These are phyloP conservation scores for Viridothelium virens DNA, from an alignment of 495 filamentous ascomycete species.

Conservation along the genomic window DNA sequence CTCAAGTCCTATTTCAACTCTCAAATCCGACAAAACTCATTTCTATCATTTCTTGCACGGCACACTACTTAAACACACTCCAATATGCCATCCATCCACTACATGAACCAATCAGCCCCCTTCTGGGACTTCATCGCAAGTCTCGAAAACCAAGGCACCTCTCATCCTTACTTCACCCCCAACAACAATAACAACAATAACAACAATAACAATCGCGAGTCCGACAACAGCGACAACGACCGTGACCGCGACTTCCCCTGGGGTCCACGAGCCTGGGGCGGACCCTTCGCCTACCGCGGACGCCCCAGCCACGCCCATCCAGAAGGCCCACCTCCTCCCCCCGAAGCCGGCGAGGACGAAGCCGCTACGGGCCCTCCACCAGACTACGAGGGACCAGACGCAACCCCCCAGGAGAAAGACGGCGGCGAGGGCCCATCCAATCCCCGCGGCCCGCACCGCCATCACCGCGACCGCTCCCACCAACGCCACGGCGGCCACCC, in stretches of 20 bases:
- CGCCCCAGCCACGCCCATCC: constrained; percentile 14
- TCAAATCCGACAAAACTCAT: not conserved
- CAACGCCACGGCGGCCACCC: constrained; percentile 17
- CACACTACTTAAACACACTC: not conserved
- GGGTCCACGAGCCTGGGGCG: not conserved
- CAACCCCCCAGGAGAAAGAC: not conserved
- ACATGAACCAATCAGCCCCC: constrained; percentile 39
- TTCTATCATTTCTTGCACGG: not conserved
- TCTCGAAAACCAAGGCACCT: constrained; percentile 34
- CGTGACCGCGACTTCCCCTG: constrained; percentile 4
- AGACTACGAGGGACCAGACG: constrained; percentile 11
- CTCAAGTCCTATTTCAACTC: not conserved
- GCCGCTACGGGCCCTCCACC: constrained; percentile 13
- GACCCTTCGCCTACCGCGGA: constrained; percentile 18
- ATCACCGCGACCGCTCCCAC: constrained; percentile 13
- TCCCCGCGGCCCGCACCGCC: constrained; percentile 13
- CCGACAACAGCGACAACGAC: constrained; percentile 19
- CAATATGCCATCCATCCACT: constrained; percentile 36
- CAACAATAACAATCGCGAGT: not conserved
- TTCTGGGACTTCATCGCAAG: constrained; percentile 42
- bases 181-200: constrained; percentile 13
- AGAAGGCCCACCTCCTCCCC: constrained; percentile 7
- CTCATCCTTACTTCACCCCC: constrained; percentile 30
- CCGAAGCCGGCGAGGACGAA: not conserved
- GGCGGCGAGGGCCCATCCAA: constrained; percentile 21